A percentile compares a stretch with the other conserved stretches of the same genome.
Conservation (phyloP, 768 basidiomycete genomes). For the Suillus luteus region DNA sequence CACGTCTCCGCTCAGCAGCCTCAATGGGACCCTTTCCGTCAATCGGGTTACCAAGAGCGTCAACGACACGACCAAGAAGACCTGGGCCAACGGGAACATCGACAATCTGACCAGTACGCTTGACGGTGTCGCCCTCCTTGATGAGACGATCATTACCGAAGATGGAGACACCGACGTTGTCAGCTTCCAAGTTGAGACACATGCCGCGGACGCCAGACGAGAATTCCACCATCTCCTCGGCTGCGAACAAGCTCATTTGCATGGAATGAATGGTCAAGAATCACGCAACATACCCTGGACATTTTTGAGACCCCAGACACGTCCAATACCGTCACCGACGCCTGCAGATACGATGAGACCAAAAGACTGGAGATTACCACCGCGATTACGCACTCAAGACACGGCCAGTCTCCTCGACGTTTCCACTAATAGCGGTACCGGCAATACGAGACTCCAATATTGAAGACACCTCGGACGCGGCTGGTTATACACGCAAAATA, state of each 20-base stretch:
- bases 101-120: constrained; percentile 99
- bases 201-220: constrained; percentile 99
- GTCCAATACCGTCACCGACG: constrained; percentile 99
- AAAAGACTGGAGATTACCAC: neutral
- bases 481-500: constrained; percentile 49
- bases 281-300: constrained; percentile 75
- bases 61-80: constrained; percentile 98
- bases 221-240: constrained; percentile 99
- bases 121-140: constrained; percentile 99
- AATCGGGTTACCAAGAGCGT: constrained; percentile 99
- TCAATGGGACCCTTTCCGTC: constrained; percentile 99
- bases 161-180: constrained; percentile 99
- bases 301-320: constrained; percentile 98
- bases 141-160: constrained; percentile 98
- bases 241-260: constrained; percentile 39
- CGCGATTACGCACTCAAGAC: constrained; percentile 78
- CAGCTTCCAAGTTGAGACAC: constrained; percentile 99
- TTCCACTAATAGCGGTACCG: constrained; percentile 85
- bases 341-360: constrained; percentile 47
- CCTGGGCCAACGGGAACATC: constrained; percentile 98
- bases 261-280: neutral
- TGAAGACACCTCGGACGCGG: constrained; percentile 98
- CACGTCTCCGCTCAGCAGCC: constrained; percentile 91
- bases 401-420: constrained; percentile 99
- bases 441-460: constrained; percentile 99